Evolutionary conservation across 2,329 filamentous ascomycete species (phyloP).

Genomic region (Albifimbria verrucaria): DNA sequence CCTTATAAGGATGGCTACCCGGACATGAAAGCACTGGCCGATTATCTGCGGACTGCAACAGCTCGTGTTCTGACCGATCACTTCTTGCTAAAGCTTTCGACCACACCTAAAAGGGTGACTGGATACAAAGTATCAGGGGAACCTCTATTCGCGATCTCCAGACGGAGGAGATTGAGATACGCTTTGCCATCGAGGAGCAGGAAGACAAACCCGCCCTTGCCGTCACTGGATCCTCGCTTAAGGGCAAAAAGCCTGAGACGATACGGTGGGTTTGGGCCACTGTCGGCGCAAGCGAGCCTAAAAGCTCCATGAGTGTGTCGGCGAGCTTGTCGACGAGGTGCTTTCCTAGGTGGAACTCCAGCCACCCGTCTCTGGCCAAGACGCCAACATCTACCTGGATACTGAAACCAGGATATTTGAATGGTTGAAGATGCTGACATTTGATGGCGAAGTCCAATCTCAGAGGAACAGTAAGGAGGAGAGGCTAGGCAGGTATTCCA

Average conservation of each 20-base stretch:
- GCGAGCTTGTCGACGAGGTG: slow-evolving; percentile 10
- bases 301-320: slow-evolving; percentile 20
- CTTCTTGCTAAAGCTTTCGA: slow-evolving; percentile 22
- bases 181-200: slow-evolving; percentile 25
- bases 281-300: slow-evolving; percentile 10
- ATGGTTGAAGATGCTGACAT: too few species aligned
- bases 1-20: slow-evolving; percentile 44
- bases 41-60: slow-evolving; percentile 43
- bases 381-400: too few species aligned
- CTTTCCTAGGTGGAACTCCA: slow-evolving; percentile 14
- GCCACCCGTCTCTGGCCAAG: too few species aligned
- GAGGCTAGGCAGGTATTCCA: too few species aligned
- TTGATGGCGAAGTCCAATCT: too few species aligned
- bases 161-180: slow-evolving; percentile 25
- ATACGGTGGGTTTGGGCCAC: slow-evolving; percentile 28
- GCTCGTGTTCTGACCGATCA: slow-evolving; percentile 36
- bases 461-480: too few species aligned
- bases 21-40: slow-evolving; percentile 38
- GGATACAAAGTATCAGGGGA: slow-evolving; percentile 28
- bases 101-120: slow-evolving; percentile 10
- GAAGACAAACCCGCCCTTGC: slow-evolving; percentile 15
- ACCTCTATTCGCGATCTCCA: slow-evolving; percentile 26
- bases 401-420: too few species aligned
- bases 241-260: slow-evolving; percentile 10
- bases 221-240: slow-evolving; percentile 15